Evolutionary conservation across 2,329 filamentous ascomycete genomes (phyloP), one percentile per base, ranked within the genome.

Genomic region (Ceratocystis destructans): DNA sequence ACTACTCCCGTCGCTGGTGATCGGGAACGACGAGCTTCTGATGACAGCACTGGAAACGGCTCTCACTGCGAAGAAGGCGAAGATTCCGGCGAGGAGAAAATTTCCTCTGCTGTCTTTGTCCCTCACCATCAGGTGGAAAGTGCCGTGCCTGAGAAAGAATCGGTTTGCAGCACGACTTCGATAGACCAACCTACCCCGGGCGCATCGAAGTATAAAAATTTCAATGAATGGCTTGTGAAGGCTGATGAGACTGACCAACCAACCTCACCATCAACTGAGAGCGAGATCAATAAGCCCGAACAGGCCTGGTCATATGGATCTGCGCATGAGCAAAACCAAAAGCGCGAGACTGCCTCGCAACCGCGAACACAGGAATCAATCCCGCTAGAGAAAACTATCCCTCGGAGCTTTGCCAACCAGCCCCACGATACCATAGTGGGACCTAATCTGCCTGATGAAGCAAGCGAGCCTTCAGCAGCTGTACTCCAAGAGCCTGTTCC

Each of bases 91-190:
- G 86, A 89, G 73, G 89, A 94, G 74, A 89, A 93, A 74, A 91
- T 94, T 69, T 90, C 88, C n/a, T 93, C 88, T 41, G 89, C 89
- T 28, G 80, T 91, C 50, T 94, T 94, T 73, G 80, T 91, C 61
- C 89, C 89, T 53, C 89, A 93, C 77, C 85, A 89, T 44, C 66
- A 67, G 28, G 59, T 33, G 1, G 66, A 67, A 22, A 67, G 63
- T n/a, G 31, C 28, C 46, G 46, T 55, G 12, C 15, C 57, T 28
- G 66, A 65, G 20, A 48, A 22, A 12, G 64, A 64, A 22, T 41
- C 59, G 10, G 45, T 37, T 20, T 48, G 53, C 28, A 61, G 25
- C n/a, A 61, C 25, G 20, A 48, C 33, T 12, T 12, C 48, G 17
- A 59, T 65, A 22, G 50, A 67, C n/a, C 57, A 67, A 46, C 63